A percentile compares a stretch with the other conserved stretches of the same genome.
Evolutionary conservation across 2,329 filamentous ascomycete genomes (phyloP).

Genomic region (Colletotrichum orchidophilum): DNA sequence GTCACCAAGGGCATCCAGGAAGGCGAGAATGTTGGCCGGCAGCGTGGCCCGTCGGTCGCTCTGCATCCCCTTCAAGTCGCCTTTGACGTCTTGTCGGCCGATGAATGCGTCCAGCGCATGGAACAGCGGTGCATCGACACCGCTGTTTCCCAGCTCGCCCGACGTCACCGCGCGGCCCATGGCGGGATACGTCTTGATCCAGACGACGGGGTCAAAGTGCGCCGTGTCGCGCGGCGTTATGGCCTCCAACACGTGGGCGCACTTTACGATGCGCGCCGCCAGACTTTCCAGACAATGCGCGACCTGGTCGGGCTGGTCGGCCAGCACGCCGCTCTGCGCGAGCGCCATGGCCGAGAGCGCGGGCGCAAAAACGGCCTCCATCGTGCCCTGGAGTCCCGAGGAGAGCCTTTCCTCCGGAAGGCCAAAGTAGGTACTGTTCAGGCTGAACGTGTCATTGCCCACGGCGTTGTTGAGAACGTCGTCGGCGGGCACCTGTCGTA

Average conservation of each 20-base stretch:
- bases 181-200: constrained; percentile 31
- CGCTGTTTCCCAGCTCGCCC: constrained; percentile 28
- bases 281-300: constrained; percentile 19
- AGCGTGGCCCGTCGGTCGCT: constrained; percentile 18
- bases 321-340: constrained; percentile 21
- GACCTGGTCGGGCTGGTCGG: constrained; percentile 19
- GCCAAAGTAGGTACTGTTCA: constrained; percentile 22
- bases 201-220: constrained; percentile 24
- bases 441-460: constrained; percentile 8
- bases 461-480: constrained; percentile 29
- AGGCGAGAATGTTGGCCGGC: constrained; percentile 23
- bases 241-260: constrained; percentile 19
- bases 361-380: constrained; percentile 21
- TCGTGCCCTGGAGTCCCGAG: constrained; percentile 22
- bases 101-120: constrained; percentile 27
- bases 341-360: constrained; percentile 23
- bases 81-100: constrained; percentile 15
- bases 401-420: constrained; percentile 27
- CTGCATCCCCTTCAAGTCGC: constrained; percentile 26
- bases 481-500: constrained; percentile 22
- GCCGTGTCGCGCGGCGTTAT: constrained; percentile 27
- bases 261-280: constrained; percentile 15
- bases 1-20: constrained; percentile 21
- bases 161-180: constrained; percentile 20
- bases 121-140: constrained; percentile 24